These are phyloP conservation scores for Ganoderma meredithae DNA, from an alignment of 1,284 basidiomycete species.

Conservation along the genomic window DNA sequence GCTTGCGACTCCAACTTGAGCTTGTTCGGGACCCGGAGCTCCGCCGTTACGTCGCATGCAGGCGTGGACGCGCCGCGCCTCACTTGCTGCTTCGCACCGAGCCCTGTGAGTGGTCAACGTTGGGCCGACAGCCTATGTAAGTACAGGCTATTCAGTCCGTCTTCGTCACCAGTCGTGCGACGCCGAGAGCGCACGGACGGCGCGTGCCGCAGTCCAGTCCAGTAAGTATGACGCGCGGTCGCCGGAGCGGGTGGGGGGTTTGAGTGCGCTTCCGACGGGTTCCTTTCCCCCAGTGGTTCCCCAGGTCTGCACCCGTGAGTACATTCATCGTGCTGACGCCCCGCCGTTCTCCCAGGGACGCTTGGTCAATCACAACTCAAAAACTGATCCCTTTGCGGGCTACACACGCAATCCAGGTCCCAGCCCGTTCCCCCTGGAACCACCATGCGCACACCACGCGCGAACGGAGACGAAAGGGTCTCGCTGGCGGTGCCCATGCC, in stretches of 20 bases:
- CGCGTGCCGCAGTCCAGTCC: slow-evolving; percentile 13
- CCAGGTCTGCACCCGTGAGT: neutral
- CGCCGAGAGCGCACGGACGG: neutral
- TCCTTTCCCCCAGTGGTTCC: slow-evolving; percentile 5
- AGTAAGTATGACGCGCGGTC: slow-evolving; percentile 19
- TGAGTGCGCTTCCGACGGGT: slow-evolving; percentile 6
- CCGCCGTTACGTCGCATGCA: neutral
- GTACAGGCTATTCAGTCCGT: neutral
- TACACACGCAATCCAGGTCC: slow-evolving; percentile 6
- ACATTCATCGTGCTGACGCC: neutral
- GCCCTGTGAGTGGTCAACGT: neutral
- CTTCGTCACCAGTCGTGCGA: slow-evolving; percentile 6
- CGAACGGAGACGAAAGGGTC: no score
- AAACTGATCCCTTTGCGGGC: slow-evolving; percentile 11
- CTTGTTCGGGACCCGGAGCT: slow-evolving; percentile 1
- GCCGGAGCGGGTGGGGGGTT: neutral
- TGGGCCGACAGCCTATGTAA: neutral
- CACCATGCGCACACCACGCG: slow-evolving; percentile 5
- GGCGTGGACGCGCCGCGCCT: neutral
- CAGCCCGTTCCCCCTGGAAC: slow-evolving; percentile 1
- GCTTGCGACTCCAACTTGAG: neutral
- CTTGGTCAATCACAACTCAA: slow-evolving; percentile 33
- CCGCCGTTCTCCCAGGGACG: slow-evolving; percentile 22
- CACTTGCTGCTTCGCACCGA: neutral
- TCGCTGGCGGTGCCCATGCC: no score